Evolutionary conservation across 2,329 filamentous ascomycete species (phyloP), one percentile per base, ranked within the genome.

Genomic region (Penicillium sp.): DNA sequence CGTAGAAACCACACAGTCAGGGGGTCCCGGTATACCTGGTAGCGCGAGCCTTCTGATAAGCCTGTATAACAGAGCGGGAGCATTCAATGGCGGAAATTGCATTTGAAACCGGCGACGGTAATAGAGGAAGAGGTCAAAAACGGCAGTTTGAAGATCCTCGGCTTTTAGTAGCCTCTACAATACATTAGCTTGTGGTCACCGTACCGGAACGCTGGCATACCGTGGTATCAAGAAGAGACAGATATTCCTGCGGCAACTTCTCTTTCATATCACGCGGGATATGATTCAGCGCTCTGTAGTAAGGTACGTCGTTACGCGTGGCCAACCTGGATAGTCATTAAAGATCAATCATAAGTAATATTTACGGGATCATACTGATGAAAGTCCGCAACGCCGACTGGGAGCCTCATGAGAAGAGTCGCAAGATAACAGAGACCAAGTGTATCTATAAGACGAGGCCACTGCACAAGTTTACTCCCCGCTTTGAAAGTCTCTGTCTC

Each of bases 371-470:
- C 70, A 58, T 73, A 82, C 79, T 73, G 72, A 65, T 84, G 84
- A 13, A 98, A 76, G 66, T 96, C 91, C 11, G 88, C 89, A 7
- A 94, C 80, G 23, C 88, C 87, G n/a, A 91, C 83, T 0, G 93
- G 92, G 60, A 95, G 82, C 60, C 90, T 87, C 68, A 97, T 81
- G 29, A 97, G 81, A 50, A 95, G 71, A 44, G 88, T 88, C 1
- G 88, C 93, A 38, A 97, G 77, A 78, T 97, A 97, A 72, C 91
- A 93, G 11, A 97, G 75, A 1, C 84, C 88, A 56, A 98, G 77
- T 0, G 90, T 90, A 67, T 97, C 93, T 47, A 91, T 79, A 41
- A 96, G 79, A 56, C 81, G 87, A 1, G 93, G 93, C 68, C 86
- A 71, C 72, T 74, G 67, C 55, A 76, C 75, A 50, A 68, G 66